Evolutionary conservation across 192 early-diverging fungal genomes (phyloP).

Genomic region (Dispira simplex): DNA sequence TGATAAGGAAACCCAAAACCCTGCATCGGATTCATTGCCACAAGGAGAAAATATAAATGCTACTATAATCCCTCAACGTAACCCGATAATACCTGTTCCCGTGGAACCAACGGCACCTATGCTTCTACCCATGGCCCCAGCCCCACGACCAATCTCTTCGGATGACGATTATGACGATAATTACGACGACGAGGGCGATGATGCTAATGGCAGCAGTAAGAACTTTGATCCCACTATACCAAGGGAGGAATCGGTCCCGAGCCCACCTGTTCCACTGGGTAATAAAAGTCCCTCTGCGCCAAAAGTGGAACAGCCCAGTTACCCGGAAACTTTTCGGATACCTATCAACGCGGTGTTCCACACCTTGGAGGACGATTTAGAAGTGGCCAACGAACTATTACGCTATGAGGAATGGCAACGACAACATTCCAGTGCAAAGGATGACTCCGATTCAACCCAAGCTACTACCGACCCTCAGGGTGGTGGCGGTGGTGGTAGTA

Average conservation of each 20-base stretch:
- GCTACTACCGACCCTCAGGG: no score
- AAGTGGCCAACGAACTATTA: slow-evolving; percentile 16
- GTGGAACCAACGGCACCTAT: not conserved
- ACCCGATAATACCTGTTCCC: not conserved
- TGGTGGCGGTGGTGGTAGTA: slow-evolving; percentile 14
- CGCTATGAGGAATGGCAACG: no score
- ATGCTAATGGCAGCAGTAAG: not conserved
- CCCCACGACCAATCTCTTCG: slow-evolving; percentile 1
- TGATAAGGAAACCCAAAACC: not conserved
- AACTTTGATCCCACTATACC: no score
- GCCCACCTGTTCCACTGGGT: not conserved
- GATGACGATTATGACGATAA: slow-evolving; percentile 31
- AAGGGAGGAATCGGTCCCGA: not conserved
- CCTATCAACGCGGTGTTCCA: slow-evolving; percentile 17
- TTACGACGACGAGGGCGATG: slow-evolving; percentile 13
- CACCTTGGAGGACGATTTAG: slow-evolving; percentile 25
- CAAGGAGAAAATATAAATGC: not conserved
- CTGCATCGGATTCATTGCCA: not conserved
- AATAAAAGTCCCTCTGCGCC: no score
- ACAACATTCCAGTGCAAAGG: no score
- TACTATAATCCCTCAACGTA: not conserved
- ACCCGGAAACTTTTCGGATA: slow-evolving; percentile 4
- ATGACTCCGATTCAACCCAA: no score
- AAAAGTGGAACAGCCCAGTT: not conserved
- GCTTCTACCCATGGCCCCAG: not conserved